These are phyloP conservation scores for Cystofilobasidium bisporidii DNA, from an alignment of 768 basidiomycete genomes.

Conservation along the genomic window DNA sequence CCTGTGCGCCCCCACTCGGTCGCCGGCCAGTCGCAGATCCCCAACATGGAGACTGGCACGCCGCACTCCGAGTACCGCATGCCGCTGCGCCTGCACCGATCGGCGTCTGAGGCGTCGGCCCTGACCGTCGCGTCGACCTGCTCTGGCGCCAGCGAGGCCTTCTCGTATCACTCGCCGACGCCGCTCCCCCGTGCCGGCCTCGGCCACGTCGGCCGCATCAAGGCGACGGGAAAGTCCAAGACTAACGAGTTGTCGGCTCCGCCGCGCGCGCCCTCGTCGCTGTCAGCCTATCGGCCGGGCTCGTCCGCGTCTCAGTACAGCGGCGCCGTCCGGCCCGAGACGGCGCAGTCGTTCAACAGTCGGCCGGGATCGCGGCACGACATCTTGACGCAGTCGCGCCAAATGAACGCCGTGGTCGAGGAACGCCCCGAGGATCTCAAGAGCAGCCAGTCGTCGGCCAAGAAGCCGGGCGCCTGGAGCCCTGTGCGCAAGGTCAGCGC, in stretches of 20 bases:
- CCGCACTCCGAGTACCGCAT: not conserved
- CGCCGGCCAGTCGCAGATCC: not conserved
- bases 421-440: not conserved
- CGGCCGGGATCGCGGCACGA: not conserved
- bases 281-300: constrained; percentile 1
- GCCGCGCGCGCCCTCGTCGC: not conserved
- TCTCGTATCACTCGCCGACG: constrained; percentile 3
- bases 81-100: not conserved
- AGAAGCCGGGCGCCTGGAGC: not conserved
- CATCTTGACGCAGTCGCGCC: not conserved
- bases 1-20: not conserved
- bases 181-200: not conserved
- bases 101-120: not conserved
- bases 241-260: not conserved
- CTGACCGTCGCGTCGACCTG: not conserved
- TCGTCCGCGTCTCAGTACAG: constrained; percentile 7
- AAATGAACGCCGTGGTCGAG: not conserved
- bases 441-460: not conserved
- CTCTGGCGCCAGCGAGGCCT: not conserved
- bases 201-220: not conserved
- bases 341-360: not conserved
- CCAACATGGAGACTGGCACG: not conserved
- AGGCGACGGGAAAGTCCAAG: not conserved
- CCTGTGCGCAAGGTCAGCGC: not conserved
- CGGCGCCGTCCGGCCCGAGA: not conserved